Base-by-base conservation (phyloP, 2,329 filamentous ascomycete species). In the Trichoderma oligosporum region DNA sequence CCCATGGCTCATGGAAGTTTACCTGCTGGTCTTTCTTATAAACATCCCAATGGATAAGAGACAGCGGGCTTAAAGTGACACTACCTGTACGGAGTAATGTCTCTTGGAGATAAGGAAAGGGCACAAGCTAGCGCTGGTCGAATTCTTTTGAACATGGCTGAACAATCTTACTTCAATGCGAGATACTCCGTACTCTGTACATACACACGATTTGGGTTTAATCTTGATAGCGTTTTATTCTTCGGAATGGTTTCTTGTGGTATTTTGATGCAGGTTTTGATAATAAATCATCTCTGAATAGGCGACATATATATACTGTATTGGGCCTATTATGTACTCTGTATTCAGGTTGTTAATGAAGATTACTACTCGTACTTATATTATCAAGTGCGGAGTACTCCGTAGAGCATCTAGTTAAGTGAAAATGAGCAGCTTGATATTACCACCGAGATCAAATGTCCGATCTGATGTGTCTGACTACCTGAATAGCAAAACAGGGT, bases 141-240 rank as follows among this genome's bases (percentile, higher is more conserved):
- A 27, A 9, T 22, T n/a, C 11, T 8, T 25, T 46, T 16, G 1
- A n/a, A 44, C 11, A 31, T 31, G 27, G 27, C 27, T 11, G 27
- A 35, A 7, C 18, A 27, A 11, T 12, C 12, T 5, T 44, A 7
- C 24, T 46, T 9, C 11, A 31, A 41, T 24, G n/a, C n/a, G n/a
- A n/a, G n/a, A n/a, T n/a, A n/a, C n/a, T n/a, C n/a, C n/a, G n/a
- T n/a, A n/a, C n/a, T n/a, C n/a, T n/a, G n/a, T n/a, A 38, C 12
- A 38, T 16, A 20, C 31, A 35, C 52, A 22, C 6, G 11, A 31
- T 33, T 22, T 22, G 44, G 44, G 11, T 18, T 11, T 33, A 16
- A 29, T 38, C 31, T 46, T n/a, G 51, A 46, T 46, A 41, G 52
- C 52, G 52, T 55, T 53, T 46, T 20, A 29, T 31, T n/a, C n/a